Evolutionary conservation across 2,329 filamentous ascomycete species (phyloP).

Genomic region (Penicillium verrucosum): DNA sequence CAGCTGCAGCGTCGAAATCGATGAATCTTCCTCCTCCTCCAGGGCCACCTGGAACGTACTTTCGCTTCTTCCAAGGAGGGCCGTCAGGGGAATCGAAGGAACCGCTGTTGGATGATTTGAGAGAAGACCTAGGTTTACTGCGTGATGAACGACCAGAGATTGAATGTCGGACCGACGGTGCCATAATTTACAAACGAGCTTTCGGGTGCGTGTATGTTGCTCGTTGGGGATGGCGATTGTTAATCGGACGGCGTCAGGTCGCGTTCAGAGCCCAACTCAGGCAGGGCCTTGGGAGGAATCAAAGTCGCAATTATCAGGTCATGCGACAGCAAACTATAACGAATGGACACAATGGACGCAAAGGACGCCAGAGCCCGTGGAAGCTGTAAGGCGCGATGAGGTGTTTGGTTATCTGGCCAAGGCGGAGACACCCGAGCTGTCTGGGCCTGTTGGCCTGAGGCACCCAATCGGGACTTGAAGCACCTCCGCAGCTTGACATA

Average conservation of each 20-base stretch:
- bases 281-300: background rate
- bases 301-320: background rate
- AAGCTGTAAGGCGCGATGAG: conserved; percentile 1
- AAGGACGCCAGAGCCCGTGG: conserved; percentile 3
- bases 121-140: conserved; percentile 30
- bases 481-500: conserved; percentile 8
- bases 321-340: background rate
- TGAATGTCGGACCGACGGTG: conserved; percentile 30
- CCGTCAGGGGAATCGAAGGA: conserved; percentile 44
- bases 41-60: conserved; percentile 82
- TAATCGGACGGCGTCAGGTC: conserved; percentile 20
- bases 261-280: conserved; percentile 15
- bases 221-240: conserved; percentile 15
- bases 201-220: conserved; percentile 11
- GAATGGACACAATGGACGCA: background rate
- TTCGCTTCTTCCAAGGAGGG: conserved; percentile 66
- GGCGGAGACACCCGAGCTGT: conserved; percentile 20
- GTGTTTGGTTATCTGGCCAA: conserved; percentile 21
- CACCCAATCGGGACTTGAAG: conserved; percentile 12
- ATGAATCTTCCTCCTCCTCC: conserved; percentile 83
- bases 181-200: conserved; percentile 26
- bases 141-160: conserved; percentile 28
- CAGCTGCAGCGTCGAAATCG: conserved; percentile 55
- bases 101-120: conserved; percentile 30
- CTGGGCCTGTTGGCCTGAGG: conserved; percentile 16